A percentile compares a stretch with the other conserved stretches of the same genome.
Conservation (phyloP, 2,329 filamentous ascomycete species). For the Nothophoma quercina region DNA sequence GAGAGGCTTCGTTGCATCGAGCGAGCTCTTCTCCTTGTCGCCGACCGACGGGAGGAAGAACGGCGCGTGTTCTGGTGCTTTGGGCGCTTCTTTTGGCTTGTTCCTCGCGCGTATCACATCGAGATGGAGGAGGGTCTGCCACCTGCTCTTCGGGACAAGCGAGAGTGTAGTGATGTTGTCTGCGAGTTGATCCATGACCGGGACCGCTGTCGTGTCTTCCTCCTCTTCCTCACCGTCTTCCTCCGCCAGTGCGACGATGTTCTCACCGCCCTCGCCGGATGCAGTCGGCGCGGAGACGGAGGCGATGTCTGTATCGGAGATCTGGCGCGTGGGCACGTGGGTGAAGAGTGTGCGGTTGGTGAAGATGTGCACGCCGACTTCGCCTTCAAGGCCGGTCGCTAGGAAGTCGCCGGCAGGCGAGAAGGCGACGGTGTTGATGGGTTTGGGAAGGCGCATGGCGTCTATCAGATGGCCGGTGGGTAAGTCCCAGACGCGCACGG, state of each 20-base stretch:
- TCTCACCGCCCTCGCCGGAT: conserved; percentile 82
- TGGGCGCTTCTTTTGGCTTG: conserved; percentile 90
- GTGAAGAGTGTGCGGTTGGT: conserved; percentile 92
- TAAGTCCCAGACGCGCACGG: conserved; percentile 91
- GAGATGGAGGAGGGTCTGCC: conserved; percentile 93
- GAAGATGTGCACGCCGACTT: conserved; percentile 92
- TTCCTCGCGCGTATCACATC: conserved; percentile 92
- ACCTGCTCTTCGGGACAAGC: conserved; percentile 86
- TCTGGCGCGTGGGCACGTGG: conserved; percentile 84
- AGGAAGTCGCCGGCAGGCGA: conserved; percentile 91
- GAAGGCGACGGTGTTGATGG: conserved; percentile 86
- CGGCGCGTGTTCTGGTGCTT: conserved; percentile 90
- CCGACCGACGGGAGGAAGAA: conserved; percentile 86
- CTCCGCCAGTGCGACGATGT: conserved; percentile 76
- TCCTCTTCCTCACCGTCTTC: conserved; percentile 59
- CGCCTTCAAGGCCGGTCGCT: conserved; percentile 83
- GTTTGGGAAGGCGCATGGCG: conserved; percentile 79
- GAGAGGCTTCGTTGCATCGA: conserved; percentile 20
- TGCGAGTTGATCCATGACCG: conserved; percentile 77
- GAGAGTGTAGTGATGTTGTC: conserved; percentile 86
- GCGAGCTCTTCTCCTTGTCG: conserved; percentile 35
- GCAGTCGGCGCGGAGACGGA: conserved; percentile 73
- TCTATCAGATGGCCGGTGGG: conserved; percentile 96
- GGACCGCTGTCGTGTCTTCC: conserved; percentile 54
- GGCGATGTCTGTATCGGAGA: conserved; percentile 77